Evolutionary conservation across 441 rosid species (phyloP).

Genomic region (Daphne laureola): DNA sequence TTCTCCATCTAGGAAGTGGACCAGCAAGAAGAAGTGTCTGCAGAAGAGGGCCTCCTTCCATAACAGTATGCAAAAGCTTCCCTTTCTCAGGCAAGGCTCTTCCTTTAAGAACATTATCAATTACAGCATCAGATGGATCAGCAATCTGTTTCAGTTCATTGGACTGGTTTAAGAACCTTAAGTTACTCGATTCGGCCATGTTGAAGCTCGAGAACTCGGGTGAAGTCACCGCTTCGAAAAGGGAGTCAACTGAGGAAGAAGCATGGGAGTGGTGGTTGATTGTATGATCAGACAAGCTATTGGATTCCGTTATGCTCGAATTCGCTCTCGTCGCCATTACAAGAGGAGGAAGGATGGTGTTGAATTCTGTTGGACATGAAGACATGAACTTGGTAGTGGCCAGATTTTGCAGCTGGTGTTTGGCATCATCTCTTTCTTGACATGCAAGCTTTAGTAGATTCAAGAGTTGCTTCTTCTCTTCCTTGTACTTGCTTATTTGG

Average conservation of each 20-base stretch:
- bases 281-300: constrained; percentile 33
- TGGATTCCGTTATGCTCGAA: constrained; percentile 81
- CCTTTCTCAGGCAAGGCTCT: constrained; percentile 61
- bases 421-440: constrained; percentile 84
- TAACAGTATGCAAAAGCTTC: constrained; percentile 56
- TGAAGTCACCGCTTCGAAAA: constrained; percentile 64
- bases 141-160: constrained; percentile 18
- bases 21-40: constrained; percentile 73
- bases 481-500: constrained; percentile 41
- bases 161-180: constrained; percentile 26
- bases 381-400: constrained; percentile 35
- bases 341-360: constrained; percentile 12
- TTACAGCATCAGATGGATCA: constrained; percentile 32
- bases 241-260: constrained; percentile 63
- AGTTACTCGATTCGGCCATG: constrained; percentile 42
- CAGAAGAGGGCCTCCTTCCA: constrained; percentile 75
- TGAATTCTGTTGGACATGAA: constrained; percentile 15
- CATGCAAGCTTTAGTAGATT: constrained; percentile 45
- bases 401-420: constrained; percentile 46
- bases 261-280: constrained; percentile 37
- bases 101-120: constrained; percentile 45
- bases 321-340: constrained; percentile 37
- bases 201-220: constrained; percentile 59
- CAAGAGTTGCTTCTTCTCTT: constrained; percentile 35
- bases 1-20: constrained; percentile 85